A percentile compares a stretch with the other conserved stretches of the same genome.
These are phyloP conservation scores for Cystobasidiaceae sp. DNA, from an alignment of 1,284 basidiomycete genomes.

Conservation along the genomic window DNA sequence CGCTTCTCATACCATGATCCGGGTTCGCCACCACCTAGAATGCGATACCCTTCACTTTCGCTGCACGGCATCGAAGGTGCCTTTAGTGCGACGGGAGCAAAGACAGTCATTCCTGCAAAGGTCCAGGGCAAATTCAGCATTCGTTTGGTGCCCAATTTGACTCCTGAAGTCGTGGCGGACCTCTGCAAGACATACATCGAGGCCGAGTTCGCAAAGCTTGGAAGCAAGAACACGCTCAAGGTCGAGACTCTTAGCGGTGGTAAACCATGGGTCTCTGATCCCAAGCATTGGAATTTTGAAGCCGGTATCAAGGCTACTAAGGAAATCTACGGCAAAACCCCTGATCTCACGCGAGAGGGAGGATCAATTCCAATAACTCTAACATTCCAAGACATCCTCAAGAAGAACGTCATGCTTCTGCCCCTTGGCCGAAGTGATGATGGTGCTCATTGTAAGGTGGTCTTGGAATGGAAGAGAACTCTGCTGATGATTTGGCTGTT, in stretches of 20 bases:
- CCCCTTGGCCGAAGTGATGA: conserved; percentile 60
- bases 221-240: conserved; percentile 69
- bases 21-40: conserved; percentile 31
- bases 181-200: conserved; percentile 65
- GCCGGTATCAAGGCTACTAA: conserved; percentile 81
- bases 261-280: conserved; percentile 79
- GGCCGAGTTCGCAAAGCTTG: conserved; percentile 74
- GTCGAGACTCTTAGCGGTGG: conserved; percentile 72
- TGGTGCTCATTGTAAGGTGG: conserved; percentile 76
- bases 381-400: conserved; percentile 84
- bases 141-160: conserved; percentile 85
- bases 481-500: no score
- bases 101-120: conserved; percentile 87
- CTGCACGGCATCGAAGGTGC: conserved; percentile 97
- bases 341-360: conserved; percentile 88
- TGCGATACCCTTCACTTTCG: conserved; percentile 70
- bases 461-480: no score
- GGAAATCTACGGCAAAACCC: conserved; percentile 72
- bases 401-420: conserved; percentile 51
- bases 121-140: conserved; percentile 90
- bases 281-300: conserved; percentile 87
- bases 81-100: conserved; percentile 57
- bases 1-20: background rate
- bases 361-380: conserved; percentile 68
- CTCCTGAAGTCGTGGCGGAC: conserved; percentile 63